phyloP scores from a whole-genome alignment of 2,329 filamentous ascomycete genomes.

The Sporothrix inflata region DNA sequence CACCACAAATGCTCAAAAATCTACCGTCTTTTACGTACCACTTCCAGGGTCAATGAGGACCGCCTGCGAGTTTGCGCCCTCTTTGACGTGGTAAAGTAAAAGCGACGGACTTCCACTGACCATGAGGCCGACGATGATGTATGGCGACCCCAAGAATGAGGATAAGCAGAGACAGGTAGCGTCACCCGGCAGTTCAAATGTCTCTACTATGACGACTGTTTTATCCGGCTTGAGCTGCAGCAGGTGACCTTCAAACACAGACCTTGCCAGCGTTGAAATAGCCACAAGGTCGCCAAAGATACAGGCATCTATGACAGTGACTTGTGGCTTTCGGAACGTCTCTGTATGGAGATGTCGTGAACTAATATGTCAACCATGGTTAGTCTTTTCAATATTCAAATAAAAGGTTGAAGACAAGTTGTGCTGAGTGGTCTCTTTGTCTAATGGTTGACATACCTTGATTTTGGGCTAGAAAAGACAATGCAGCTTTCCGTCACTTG shows the following conservation, averaged over 20 bases:
- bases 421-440: neutral
- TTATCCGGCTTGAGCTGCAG: conserved; percentile 41
- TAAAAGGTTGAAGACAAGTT: neutral
- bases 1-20: neutral
- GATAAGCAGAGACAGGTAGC: conserved; percentile 53
- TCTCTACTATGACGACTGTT: conserved; percentile 37
- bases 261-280: conserved; percentile 47
- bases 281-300: conserved; percentile 46
- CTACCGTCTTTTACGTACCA: conserved; percentile 34
- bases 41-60: conserved; percentile 33
- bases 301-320: conserved; percentile 48
- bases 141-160: conserved; percentile 36
- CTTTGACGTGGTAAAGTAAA: conserved; percentile 37
- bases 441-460: conserved; percentile 41
- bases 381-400: neutral
- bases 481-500: conserved; percentile 59
- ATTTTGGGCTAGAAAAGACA: conserved; percentile 44
- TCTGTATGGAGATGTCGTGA: conserved; percentile 18
- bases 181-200: conserved; percentile 49
- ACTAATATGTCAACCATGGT: neutral
- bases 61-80: conserved; percentile 11
- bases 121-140: conserved; percentile 44
- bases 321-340: conserved; percentile 17
- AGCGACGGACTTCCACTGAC: conserved; percentile 42
- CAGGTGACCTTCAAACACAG: conserved; percentile 46